These are phyloP conservation scores for Ophiostoma triangulosporum DNA, from an alignment of 2,329 filamentous ascomycete species.

Conservation along the genomic window DNA sequence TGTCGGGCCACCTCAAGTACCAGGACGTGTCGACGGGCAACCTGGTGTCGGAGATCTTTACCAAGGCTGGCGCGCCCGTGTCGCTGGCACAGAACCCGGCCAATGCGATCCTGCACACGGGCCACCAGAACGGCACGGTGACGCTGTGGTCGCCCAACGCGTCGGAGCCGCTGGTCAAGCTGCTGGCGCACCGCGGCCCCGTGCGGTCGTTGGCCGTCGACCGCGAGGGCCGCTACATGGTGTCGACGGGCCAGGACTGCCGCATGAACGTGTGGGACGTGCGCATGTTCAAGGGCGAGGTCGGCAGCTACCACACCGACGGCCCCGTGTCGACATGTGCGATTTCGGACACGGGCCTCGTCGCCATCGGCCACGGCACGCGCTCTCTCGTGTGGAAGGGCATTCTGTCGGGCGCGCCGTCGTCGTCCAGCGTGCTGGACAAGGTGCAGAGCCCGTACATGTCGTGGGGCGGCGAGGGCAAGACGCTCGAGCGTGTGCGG, in stretches of 20 bases:
- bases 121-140: conserved; percentile 89
- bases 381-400: conserved; percentile 87
- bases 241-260: conserved; percentile 15
- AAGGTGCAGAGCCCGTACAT: conserved; percentile 86
- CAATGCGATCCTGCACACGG: conserved; percentile 84
- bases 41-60: conserved; percentile 73
- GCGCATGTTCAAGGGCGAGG: conserved; percentile 49
- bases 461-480: conserved; percentile 79
- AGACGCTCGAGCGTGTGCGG: conserved; percentile 62
- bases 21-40: conserved; percentile 91
- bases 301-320: conserved; percentile 76
- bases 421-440: conserved; percentile 53
- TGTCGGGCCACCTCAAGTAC: conserved; percentile 78
- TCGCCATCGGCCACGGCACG: conserved; percentile 84
- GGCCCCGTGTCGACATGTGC: conserved; percentile 71
- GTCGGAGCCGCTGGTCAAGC: conserved; percentile 73
- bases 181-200: conserved; percentile 78
- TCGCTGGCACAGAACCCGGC: conserved; percentile 78
- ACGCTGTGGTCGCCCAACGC: conserved; percentile 94
- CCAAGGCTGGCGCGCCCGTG: conserved; percentile 70
- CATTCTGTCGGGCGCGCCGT: conserved; percentile 39
- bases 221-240: conserved; percentile 59
- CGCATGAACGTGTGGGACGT: conserved; percentile 16
- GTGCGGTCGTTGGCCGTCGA: conserved; percentile 78
- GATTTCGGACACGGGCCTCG: conserved; percentile 79